Evolutionary conservation across 768 basidiomycete genomes (phyloP), one percentile per base, ranked within the genome.

Genomic region (Tulasnella sp.): DNA sequence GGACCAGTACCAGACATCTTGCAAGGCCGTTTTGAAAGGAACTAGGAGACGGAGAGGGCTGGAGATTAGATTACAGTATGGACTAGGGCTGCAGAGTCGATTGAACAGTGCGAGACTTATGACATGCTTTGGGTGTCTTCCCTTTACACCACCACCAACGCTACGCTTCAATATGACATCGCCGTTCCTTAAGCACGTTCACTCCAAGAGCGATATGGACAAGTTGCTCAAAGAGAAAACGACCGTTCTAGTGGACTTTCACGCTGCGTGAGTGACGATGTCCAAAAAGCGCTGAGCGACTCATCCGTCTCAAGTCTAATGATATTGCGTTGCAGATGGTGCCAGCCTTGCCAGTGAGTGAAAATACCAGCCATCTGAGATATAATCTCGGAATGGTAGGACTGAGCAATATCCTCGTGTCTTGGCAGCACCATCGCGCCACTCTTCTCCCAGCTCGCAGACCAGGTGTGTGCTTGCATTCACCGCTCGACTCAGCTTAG

Each of bases 1-100:
- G 89, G 73, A 31, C 89, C 92, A 66, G 87, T 77, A 34, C 92
- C 90, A 31, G 93, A 92, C 93, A 96, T 96, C 61, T 30, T 67
- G 64, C 31, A 31, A 5, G n/a, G 30, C 19, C 9, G 7, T 52
- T 19, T 7, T 10, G n/a, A 24, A 21, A 30, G 50, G 30, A 29
- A 27, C 19, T 10, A 19, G 10, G 45, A 19, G 45, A 48, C 5
- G 45, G n/a, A 27, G 45, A 27, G 45, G 45, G 45, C 19, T 21
- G n/a, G 45, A 48, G 45, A 19, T 48, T 19, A 48, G n/a, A 48
- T 48, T 27, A 27, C 45, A 27, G 7, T 48, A n/a, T 48, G 25
- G 45, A 48, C 45, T n/a, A 48, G n/a, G 25, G 45, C n/a, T 38
- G 34, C 34, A 15, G 34, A 38, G 34, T 38, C 34, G 34, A 38